Conservation (phyloP, 768 basidiomycete species). For the Lactifluus pinguis region DNA sequence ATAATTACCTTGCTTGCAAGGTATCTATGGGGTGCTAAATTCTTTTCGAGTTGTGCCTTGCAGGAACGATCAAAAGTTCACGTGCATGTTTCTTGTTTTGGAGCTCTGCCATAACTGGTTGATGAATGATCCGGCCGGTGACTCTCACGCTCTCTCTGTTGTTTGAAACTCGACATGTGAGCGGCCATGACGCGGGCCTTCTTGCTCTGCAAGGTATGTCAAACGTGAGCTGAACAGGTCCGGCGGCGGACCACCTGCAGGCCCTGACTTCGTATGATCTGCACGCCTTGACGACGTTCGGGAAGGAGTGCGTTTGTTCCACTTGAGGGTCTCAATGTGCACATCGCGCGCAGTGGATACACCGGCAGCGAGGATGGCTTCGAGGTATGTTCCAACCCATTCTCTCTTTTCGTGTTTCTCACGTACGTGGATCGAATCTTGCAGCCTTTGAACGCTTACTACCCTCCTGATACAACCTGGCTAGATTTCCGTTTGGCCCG, state of each 20-base stretch:
- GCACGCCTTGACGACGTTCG: conserved; percentile 62
- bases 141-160: too few species aligned
- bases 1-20: too few species aligned
- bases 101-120: too few species aligned
- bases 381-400: conserved; percentile 46
- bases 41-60: too few species aligned
- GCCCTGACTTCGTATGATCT: conserved; percentile 68
- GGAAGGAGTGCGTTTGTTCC: conserved; percentile 77
- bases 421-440: not conserved
- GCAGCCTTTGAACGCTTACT: not conserved
- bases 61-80: too few species aligned
- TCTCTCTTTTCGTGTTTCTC: not conserved
- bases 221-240: conserved; percentile 41
- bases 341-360: conserved; percentile 92
- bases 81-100: too few species aligned
- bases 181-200: too few species aligned
- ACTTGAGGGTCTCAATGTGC: conserved; percentile 68
- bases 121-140: too few species aligned
- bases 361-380: conserved; percentile 99
- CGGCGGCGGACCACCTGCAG: conserved; percentile 73
- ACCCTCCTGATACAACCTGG: not conserved
- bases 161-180: too few species aligned
- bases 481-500: conserved; percentile 84
- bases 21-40: too few species aligned
- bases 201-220: conserved; percentile 81